Base-by-base conservation (phyloP, 1,284 basidiomycete species). In the Cryptococcus amylolentus region DNA sequence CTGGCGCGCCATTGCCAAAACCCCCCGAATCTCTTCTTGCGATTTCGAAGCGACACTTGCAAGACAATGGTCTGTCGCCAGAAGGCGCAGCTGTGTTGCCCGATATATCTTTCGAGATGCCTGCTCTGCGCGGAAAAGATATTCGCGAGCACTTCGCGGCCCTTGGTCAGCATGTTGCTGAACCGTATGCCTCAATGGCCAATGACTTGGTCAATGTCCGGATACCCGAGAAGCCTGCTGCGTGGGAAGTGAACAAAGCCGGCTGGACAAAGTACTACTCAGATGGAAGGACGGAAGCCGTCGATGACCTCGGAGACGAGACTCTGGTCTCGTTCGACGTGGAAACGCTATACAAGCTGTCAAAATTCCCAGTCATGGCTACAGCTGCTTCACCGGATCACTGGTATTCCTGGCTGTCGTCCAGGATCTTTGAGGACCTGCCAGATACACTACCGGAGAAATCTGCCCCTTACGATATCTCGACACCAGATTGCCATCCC, bases 331-430 rank as follows among this genome's bases (percentile, higher is more conserved):
- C 86, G 1, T 97, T 98, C 65, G 96, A 99, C 73, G 89, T 98
- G 49, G 95, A 98, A 77, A 93, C 91, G 0, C 83, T 98, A 80
- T 91, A 92, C 16, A 83, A 84, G 40, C 83, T 90, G 58, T 86
- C 88, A 46, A 85, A 84, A 0, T 93, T 86, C 67, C 84, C 95
- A 2, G 82, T 98, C 69, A 88, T 98, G 82, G 94, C 96, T 0
- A 89, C 88, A 55, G 94, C 94, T 2, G 89, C 85, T 0, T 87
- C 91, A 5, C 80, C 82, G 16, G 84, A 85, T 39, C 87, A 86
- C 1, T 98, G 95, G 94, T 98, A 98, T 72, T 85, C 86, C 5
- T 99, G 96, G 95, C 84, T 97, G 56, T 94, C 89, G 1, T 95
- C 95, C 0, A 95, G 92, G 86, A 79, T 99, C 5, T 82, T 97